Evolutionary conservation across 345 rosid genomes (phyloP).

Genomic region (Gossypium thurberi): DNA sequence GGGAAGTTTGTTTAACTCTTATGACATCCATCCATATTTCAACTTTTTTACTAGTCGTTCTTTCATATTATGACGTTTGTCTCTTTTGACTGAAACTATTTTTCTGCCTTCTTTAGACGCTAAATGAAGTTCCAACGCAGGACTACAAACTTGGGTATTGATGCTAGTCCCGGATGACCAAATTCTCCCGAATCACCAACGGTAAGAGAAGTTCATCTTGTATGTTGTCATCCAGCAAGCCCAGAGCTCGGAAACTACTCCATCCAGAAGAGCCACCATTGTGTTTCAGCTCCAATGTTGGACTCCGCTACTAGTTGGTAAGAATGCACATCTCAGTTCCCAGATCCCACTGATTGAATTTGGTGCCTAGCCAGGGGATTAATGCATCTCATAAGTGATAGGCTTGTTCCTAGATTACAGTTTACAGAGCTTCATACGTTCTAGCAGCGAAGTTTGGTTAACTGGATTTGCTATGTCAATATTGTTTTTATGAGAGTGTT

Average conservation of each 20-base stretch:
- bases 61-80: not conserved
- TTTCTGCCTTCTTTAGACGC: slow-evolving; percentile 16
- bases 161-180: slow-evolving; percentile 12
- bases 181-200: not conserved
- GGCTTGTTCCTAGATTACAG: not conserved
- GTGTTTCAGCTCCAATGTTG: slow-evolving; percentile 6
- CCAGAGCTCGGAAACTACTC: slow-evolving; percentile 8
- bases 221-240: not conserved
- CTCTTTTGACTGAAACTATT: not conserved
- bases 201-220: not conserved
- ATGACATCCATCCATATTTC: not conserved
- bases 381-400: not conserved
- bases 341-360: not conserved
- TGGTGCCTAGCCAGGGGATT: not conserved
- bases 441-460: not conserved
- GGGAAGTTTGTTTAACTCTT: not conserved
- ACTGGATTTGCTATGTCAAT: not conserved
- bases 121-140: slow-evolving; percentile 13
- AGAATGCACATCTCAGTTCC: not conserved
- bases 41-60: not conserved
- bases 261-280: not conserved
- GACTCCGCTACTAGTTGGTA: not conserved
- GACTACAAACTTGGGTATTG: not conserved
- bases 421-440: not conserved
- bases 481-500: not conserved